A percentile compares a stretch with the other conserved stretches of the same genome.
Conservation (phyloP, 2,329 filamentous ascomycete genomes). For the Penicillium sp. region DNA sequence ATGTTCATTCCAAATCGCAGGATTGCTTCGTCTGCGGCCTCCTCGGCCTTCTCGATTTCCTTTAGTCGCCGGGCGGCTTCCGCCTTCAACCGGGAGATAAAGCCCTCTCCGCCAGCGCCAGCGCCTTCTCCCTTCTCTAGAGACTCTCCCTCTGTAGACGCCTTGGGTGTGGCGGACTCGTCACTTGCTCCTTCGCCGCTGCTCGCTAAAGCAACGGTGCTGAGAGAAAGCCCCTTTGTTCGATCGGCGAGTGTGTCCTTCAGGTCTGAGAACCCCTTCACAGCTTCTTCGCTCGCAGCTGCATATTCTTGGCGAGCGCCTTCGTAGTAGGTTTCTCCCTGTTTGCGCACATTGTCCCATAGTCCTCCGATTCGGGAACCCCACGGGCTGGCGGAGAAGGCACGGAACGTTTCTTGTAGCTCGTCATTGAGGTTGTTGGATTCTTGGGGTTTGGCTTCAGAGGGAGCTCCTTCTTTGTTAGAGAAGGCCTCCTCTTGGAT, state of each 20-base stretch:
- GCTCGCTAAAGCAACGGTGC: constrained; percentile 33
- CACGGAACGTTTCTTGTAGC: constrained; percentile 92
- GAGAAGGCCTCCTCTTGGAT: constrained; percentile 81
- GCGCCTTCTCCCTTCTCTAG: constrained; percentile 28
- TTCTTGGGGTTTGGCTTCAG: constrained; percentile 36
- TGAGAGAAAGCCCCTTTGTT: constrained; percentile 72
- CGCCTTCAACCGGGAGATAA: constrained; percentile 73
- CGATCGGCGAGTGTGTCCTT: constrained; percentile 68
- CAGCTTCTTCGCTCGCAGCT: constrained; percentile 77
- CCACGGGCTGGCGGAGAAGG: constrained; percentile 89
- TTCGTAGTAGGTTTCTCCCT: constrained; percentile 87
- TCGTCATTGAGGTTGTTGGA: constrained; percentile 73
- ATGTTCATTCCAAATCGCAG: constrained; percentile 89
- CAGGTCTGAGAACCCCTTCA: constrained; percentile 74
- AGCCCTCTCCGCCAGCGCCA: constrained; percentile 53
- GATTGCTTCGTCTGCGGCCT: constrained; percentile 93
- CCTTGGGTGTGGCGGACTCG: constrained; percentile 32
- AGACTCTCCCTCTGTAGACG: constrained; percentile 20
- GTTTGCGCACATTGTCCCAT: constrained; percentile 88
- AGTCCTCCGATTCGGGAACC: constrained; percentile 85
- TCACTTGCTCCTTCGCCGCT: constrained; percentile 30
- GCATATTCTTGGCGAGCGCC: constrained; percentile 80
- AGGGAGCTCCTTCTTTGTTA: constrained; percentile 53
- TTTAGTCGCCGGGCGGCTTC: constrained; percentile 83
- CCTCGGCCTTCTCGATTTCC: constrained; percentile 88